Conservation (phyloP, 768 basidiomycete genomes). For the Rubroboletus pulcherrimus region DNA sequence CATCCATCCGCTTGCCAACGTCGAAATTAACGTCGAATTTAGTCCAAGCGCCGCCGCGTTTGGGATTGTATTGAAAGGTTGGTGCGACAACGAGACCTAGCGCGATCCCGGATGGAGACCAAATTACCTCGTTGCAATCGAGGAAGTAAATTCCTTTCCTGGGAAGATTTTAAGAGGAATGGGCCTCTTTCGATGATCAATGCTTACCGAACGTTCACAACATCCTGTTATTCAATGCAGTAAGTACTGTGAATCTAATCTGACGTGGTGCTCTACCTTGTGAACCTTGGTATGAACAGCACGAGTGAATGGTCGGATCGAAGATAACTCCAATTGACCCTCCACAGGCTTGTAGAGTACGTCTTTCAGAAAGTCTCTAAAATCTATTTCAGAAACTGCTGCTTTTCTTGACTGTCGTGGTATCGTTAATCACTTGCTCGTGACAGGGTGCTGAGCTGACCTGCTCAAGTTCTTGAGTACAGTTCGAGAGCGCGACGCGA, state of each 20-base stretch:
- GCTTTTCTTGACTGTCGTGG: conserved; percentile 11
- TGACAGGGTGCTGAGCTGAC: not conserved
- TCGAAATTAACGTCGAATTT: conserved; percentile 8
- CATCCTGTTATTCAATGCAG: conserved; percentile 1
- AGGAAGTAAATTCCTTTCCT: conserved; percentile 15
- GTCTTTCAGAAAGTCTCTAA: conserved; percentile 2
- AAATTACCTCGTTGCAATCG: conserved; percentile 18
- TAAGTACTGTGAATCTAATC: not conserved
- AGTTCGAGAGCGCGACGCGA: conserved; percentile 14
- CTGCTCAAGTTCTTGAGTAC: conserved; percentile 22
- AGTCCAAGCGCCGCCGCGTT: conserved; percentile 17
- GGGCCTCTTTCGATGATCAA: not conserved
- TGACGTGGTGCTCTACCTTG: conserved; percentile 12
- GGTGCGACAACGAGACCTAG: conserved; percentile 26
- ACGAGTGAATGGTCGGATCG: not conserved
- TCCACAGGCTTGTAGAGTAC: conserved; percentile 10
- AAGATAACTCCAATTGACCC: conserved; percentile 11
- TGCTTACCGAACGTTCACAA: conserved; percentile 7
- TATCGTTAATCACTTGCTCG: not conserved
- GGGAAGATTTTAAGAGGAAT: not conserved
- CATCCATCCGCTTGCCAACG: conserved; percentile 16
- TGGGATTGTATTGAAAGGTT: conserved; percentile 27
- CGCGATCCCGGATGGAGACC: conserved; percentile 21
- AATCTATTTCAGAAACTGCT: conserved; percentile 16
- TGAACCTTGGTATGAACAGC: not conserved